Percentiles rank a stretch among this genome's conserved stretches.
These are phyloP conservation scores for Rubus parviflorus DNA, from an alignment of 306 rosid genomes.

Conservation along the genomic window DNA sequence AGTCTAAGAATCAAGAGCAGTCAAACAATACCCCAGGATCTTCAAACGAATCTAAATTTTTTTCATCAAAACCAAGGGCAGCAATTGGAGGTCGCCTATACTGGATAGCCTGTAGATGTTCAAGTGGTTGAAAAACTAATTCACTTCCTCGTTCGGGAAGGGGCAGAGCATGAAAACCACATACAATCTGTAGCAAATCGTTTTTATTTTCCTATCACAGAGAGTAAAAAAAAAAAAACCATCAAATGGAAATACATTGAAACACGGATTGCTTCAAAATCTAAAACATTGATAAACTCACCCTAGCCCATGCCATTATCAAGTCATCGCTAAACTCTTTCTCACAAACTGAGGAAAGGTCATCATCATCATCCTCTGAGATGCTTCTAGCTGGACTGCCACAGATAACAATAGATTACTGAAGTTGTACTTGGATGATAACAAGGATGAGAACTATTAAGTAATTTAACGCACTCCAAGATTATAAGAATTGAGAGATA, in stretches of 20 bases:
- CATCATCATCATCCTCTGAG: constrained; percentile 84
- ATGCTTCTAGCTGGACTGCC: constrained; percentile 98
- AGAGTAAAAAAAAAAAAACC: constrained; percentile 24
- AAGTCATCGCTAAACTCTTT: constrained; percentile 56
- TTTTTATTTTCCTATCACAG: constrained; percentile 72
- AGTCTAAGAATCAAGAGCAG: constrained; percentile 14
- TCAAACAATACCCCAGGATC: constrained; percentile 56
- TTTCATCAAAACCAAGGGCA: constrained; percentile 57
- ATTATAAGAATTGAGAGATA: constrained; percentile 8
- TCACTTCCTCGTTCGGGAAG: constrained; percentile 69
- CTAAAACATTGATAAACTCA: constrained; percentile 44
- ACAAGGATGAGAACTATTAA: constrained; percentile 18
- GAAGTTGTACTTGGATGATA: constrained; percentile 15
- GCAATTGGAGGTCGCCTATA: constrained; percentile 65
- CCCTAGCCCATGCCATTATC: constrained; percentile 90
- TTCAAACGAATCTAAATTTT: constrained; percentile 39
- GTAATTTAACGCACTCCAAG: constrained; percentile 9
- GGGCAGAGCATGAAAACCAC: constrained; percentile 73
- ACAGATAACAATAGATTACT: constrained; percentile 51
- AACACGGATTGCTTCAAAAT: constrained; percentile 23
- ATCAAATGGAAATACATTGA: constrained; percentile 31
- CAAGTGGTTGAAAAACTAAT: constrained; percentile 80
- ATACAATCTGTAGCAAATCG: constrained; percentile 78
- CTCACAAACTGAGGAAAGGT: constrained; percentile 51
- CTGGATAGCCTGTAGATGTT: constrained; percentile 79